Base-by-base conservation (phyloP, 306 rosid genomes). In the Sophora flavescens region DNA sequence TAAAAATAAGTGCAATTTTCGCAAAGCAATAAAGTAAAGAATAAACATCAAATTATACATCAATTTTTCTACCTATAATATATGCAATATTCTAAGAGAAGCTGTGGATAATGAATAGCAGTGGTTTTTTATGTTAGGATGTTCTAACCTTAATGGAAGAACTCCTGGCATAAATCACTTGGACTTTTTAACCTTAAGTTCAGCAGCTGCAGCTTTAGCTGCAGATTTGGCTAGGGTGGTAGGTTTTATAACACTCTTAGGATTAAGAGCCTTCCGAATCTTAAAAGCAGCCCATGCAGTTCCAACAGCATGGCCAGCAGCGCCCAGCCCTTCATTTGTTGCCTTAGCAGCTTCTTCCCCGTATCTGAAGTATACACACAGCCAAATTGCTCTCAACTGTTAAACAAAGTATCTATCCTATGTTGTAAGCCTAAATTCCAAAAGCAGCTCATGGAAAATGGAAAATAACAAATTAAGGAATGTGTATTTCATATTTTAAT, bases 251-350 rank as follows among this genome's bases (percentile, higher is more conserved):
- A 62, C 87, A 64, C 88, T 87, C 86, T 92, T 95, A 0, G 97
- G 99, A 72, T 89, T 88, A 11, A 95, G 11, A 28, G 92, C 96
- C 82, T 92, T 87, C 15, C 97, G 92, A 77, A 92, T 84, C 82
- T 95, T 92, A 61, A 85, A 78, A 67, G 90, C 92, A 33, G 93
- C 87, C 99, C 99, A 90, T 22, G 96, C 97, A 4, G 99, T 78
- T 47, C 99, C 99, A 11, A 90, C 70, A 1, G 93, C 97, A 51
- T 95, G 99, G 62, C 99, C 97, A 42, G 99, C 97, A 51, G 99
- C 99, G 68, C 35, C 90, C 16, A 95, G 84, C 65, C 97, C 96
- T 76, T 92, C 97, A 42, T 28, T 86, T 32, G 97, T 81, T 47
- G 97, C 97, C 78, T 90, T 83, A 3, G 92, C 90, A 36, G 99